Evolutionary conservation across 2,329 filamentous ascomycete genomes (phyloP).

Genomic region (Amauroascus verrucosus): DNA sequence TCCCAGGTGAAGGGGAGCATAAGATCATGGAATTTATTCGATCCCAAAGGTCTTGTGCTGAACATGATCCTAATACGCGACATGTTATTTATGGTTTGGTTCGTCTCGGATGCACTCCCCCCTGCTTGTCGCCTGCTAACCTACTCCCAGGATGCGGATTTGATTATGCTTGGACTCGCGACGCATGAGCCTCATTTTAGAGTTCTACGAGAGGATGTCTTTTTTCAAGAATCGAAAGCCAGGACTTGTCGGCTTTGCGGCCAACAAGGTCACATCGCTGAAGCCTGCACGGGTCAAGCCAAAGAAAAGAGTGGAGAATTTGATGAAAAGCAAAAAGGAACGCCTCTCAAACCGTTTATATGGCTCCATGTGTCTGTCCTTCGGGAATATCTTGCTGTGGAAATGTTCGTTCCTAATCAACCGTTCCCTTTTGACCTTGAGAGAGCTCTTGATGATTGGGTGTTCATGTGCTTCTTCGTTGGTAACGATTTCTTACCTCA

Average conservation of each 20-base stretch:
- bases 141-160: slow-evolving; percentile 61
- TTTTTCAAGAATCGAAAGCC: slow-evolving; percentile 75
- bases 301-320: slow-evolving; percentile 71
- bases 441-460: slow-evolving; percentile 91
- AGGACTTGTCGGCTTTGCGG: slow-evolving; percentile 81
- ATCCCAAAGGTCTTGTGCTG: slow-evolving; percentile 78
- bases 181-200: slow-evolving; percentile 97
- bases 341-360: slow-evolving; percentile 80
- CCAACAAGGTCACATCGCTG: slow-evolving; percentile 81
- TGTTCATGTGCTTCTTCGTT: slow-evolving; percentile 98
- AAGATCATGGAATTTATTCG: slow-evolving; percentile 99
- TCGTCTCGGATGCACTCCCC: slow-evolving; percentile 16
- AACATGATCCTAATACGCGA: slow-evolving; percentile 90
- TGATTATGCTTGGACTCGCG: slow-evolving; percentile 95
- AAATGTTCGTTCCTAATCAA: slow-evolving; percentile 72
- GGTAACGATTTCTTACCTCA: slow-evolving; percentile 98
- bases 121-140: slow-evolving; percentile 19
- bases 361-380: slow-evolving; percentile 92
- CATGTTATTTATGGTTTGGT: slow-evolving; percentile 92
- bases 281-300: slow-evolving; percentile 67
- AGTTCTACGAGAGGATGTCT: slow-evolving; percentile 92
- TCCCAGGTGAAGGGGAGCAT: slow-evolving; percentile 95
- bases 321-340: slow-evolving; percentile 66
- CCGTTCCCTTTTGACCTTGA: slow-evolving; percentile 89
- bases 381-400: slow-evolving; percentile 83